A percentile compares a stretch with the other conserved stretches of the same genome.
Evolutionary conservation across 1,139 yeast genomes (phyloP).

Genomic region (Magnusiomyces magnusii): DNA sequence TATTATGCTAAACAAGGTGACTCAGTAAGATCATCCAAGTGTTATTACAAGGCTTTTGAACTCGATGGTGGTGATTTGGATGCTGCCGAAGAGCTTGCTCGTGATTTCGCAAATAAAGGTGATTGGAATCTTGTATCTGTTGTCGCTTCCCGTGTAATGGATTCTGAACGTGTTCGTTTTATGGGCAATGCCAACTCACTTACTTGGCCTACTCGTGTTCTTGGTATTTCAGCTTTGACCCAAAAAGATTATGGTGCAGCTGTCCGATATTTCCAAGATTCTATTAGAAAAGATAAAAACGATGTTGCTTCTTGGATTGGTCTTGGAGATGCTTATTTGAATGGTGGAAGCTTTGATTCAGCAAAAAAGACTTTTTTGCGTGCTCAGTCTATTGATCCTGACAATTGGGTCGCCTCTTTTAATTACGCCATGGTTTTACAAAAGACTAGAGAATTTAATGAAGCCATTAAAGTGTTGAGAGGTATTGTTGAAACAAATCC

Average conservation of each 20-base stretch:
- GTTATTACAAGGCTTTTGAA: constrained; percentile 87
- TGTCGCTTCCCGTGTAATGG: constrained; percentile 49
- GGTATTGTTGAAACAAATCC: constrained; percentile 42
- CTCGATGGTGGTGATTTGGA: constrained; percentile 65
- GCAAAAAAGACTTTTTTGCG: constrained; percentile 73
- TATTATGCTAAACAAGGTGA: constrained; percentile 60
- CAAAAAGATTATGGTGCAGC: constrained; percentile 70
- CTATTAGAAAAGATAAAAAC: constrained; percentile 56
- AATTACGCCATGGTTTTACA: constrained; percentile 57
- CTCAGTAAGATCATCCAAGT: constrained; percentile 63
- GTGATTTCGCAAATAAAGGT: constrained; percentile 51
- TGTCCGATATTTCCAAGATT: constrained; percentile 81
- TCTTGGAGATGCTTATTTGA: constrained; percentile 83
- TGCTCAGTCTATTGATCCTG: constrained; percentile 47
- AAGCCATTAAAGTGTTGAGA: constrained; percentile 39
- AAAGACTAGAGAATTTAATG: constrained; percentile 44
- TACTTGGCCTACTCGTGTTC: constrained; percentile 80
- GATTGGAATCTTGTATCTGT: constrained; percentile 88
- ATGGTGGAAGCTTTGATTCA: constrained; percentile 81
- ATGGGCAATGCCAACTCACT: constrained; percentile 31
- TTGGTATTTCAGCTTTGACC: constrained; percentile 75
- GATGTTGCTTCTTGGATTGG: constrained; percentile 89
- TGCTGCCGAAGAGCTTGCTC: constrained; percentile 68
- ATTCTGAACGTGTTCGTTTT: constrained; percentile 48
- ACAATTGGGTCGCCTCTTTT: constrained; percentile 56